Evolutionary conservation across 1,284 basidiomycete species (phyloP), one percentile per base, ranked within the genome.

Genomic region (Microbotryum intermedium): DNA sequence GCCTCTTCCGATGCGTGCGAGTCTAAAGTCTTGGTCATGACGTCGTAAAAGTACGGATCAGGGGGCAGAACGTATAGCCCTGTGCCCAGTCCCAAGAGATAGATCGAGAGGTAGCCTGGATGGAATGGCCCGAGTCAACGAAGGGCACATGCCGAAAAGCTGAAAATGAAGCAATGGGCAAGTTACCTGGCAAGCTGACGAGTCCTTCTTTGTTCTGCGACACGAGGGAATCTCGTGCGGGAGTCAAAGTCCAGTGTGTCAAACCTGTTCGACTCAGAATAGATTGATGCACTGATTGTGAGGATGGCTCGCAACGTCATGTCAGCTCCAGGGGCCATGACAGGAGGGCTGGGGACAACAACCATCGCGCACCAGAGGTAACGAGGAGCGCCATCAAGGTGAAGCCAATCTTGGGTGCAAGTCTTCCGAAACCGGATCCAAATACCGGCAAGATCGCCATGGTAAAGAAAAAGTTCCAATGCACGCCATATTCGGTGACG

Each of bases 391-490:
- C 90, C 0, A 93, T 67, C 0, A 84, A 66, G 1, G 83, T 82
- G 57, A 88, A 80, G 0, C 86, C 82, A 3, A 85, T 58, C 20
- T 72, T 73, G 13, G 76, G 72, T 43, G 88, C 80, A 7, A 88
- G 51, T 0, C 87, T 85, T 60, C 87, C 84, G 8, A 90, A 72
- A 0, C 84, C 59, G 0, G 87, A 82, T 66, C 90, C 85, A 7
- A 90, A 75, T 1, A 88, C 73, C 0, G 93, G 93, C 3, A 97
- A 74, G 1, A 89, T 65, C 0, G 85, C 90, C 16, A 98, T 79
- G 0, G 95, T 97, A 70, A 97, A 82, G 80, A 98, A 98, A 75
- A 98, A 98, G 74, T 98, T 98, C 95, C 95, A 98, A 72, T 97
- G 93, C 0, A 85, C 84, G 1, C 95, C 95, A 68, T 98, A 98